Evolutionary conservation across 768 basidiomycete species (phyloP), one percentile per base, ranked within the genome.

Genomic region (Dentipellis fragilis): DNA sequence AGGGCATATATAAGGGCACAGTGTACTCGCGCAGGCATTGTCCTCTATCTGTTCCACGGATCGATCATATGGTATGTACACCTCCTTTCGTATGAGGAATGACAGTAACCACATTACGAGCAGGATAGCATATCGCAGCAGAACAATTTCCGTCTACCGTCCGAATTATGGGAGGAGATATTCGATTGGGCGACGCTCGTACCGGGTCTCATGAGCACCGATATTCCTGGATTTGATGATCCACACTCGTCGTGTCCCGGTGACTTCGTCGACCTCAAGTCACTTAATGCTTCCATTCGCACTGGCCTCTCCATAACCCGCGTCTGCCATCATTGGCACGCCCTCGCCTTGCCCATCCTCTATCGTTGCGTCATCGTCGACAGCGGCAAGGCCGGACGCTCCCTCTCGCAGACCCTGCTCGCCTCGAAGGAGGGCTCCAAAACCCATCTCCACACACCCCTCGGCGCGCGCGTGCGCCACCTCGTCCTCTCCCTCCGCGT

Each of bases 311-410:
- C 51, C 29, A 19, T 52, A 10, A 14, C n/a, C 38, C 35, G 35
- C 38, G 51, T 52, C 34, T 52, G 51, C 51, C 35, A 23, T 4
- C 35, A 52, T 4, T 52, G 51, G 51, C 38, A 37, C 37, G 16
- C 51, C 14, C 14, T 52, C 0, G 51, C 51, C 21, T 1, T 38
- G 4, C 37, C 51, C 4, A 19, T 37, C n/a, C 38, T 52, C 14
- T 52, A 52, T 36, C 51, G 51, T 35, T 52, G 51, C 12, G 12
- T 52, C n/a, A n/a, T 52, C 37, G 37, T 52, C 51, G n/a, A 21
- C 34, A 16, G 23, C 11, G 49, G 23, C 11, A 23, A 29, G 12
- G 19, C 49, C 16, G 49, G 49, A 10, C n/a, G 14, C 12, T 35
- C 34, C 4, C 29, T 49, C 19, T 35, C 21, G 11, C 23, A n/a